Evolutionary conservation across 495 filamentous ascomycete genomes (phyloP), one percentile per base, ranked within the genome.

Genomic region (Hypomontagnella submonticulosa): DNA sequence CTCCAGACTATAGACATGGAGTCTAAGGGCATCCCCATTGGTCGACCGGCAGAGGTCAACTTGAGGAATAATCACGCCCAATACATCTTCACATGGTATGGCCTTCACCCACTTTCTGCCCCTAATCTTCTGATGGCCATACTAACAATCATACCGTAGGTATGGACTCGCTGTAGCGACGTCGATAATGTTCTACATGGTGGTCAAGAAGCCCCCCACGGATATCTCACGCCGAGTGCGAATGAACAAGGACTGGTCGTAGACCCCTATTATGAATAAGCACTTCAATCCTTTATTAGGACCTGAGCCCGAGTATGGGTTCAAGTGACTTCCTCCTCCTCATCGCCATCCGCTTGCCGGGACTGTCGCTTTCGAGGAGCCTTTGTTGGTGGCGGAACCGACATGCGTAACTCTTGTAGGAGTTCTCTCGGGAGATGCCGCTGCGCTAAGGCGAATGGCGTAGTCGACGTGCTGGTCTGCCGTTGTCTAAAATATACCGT

Each of bases 41-140:
- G 92, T n/a, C 84, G 93, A 72, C 79, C 92, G 4, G 85, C 95
- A 4, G 92, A 95, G 79, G 95, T 99, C 59, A 96, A 95, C 76
- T 77, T 99, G 75, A 85, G 90, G 72, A 99, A 99, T 73, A 97
- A 94, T 75, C 95, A 99, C 77, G 87, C 91, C 66, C 94, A 99
- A 79, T 99, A 99, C 72, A 97, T 99, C 57, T 93, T 97, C 74
- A 99, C 95, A 51, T 99, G 95, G 95, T 97, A 86, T 71, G 87
- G 23, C 53, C 43, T 16, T 34, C 5, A 36, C 36, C 42, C 13
- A 16, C 40, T 55, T 51, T 53, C 53, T 13, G 32, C 20, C 36
- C 50, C 40, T 46, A 16, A 63, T 23, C 48, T 38, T 41, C 48
- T 30, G 36, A 23, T 32, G 59, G 19, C 18, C 41, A 30, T 52